Evolutionary conservation across 2,329 filamentous ascomycete species (phyloP).

Genomic region (Fusarium stilboides): DNA sequence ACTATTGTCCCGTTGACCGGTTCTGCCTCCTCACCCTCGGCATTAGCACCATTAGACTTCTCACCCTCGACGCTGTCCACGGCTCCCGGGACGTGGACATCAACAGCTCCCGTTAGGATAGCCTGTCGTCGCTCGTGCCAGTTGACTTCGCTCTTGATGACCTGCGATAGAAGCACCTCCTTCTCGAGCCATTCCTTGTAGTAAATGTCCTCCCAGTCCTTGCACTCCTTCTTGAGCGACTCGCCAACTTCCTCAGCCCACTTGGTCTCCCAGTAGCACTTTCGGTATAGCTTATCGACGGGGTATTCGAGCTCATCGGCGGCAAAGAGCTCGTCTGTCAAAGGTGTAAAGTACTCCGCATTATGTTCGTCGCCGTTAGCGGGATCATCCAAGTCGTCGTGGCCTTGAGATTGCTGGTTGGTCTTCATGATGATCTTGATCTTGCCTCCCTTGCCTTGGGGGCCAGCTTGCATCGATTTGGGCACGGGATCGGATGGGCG

Average conservation of each 20-base stretch:
- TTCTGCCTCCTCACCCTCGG: conserved; percentile 23
- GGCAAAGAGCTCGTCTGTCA: conserved; percentile 74
- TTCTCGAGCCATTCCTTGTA: conserved; percentile 85
- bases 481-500: conserved; percentile 83
- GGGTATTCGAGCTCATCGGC: conserved; percentile 74
- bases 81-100: conserved; percentile 59
- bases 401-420: conserved; percentile 68
- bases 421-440: conserved; percentile 77
- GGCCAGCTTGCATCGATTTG: conserved; percentile 73
- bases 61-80: conserved; percentile 49
- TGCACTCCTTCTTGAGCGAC: conserved; percentile 74
- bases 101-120: conserved; percentile 65
- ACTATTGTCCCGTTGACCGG: conserved; percentile 24
- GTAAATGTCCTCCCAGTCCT: conserved; percentile 75
- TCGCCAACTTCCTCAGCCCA: conserved; percentile 81
- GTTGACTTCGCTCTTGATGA: conserved; percentile 76
- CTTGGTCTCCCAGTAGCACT: conserved; percentile 79
- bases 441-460: conserved; percentile 64
- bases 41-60: conserved; percentile 43
- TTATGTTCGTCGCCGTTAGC: conserved; percentile 69
- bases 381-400: conserved; percentile 70
- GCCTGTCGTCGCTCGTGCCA: conserved; percentile 72
- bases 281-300: conserved; percentile 72
- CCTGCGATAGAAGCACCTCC: conserved; percentile 82
- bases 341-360: conserved; percentile 70